A percentile compares a stretch with the other conserved stretches of the same genome.
These are phyloP conservation scores for Calvatia gigantea DNA, from an alignment of 768 basidiomycete species.

Conservation along the genomic window DNA sequence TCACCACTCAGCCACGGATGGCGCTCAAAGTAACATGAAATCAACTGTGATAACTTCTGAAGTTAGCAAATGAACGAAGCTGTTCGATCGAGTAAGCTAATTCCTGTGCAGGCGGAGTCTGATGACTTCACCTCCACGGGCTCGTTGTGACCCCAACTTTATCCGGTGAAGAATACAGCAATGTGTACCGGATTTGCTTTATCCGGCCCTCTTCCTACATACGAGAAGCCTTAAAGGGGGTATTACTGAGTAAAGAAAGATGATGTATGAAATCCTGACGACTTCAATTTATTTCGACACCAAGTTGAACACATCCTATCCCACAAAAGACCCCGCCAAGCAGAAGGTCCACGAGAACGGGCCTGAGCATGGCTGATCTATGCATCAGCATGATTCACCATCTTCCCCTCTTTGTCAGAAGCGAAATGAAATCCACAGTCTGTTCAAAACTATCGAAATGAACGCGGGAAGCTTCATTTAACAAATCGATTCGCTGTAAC, in stretches of 20 bases:
- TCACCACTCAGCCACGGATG: not conserved
- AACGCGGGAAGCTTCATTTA: conserved; percentile 4
- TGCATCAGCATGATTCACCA: not conserved
- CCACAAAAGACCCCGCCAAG: conserved; percentile 2
- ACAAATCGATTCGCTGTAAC: not conserved
- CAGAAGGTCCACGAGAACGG: not conserved
- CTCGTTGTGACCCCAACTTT: not conserved
- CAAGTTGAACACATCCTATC: not conserved
- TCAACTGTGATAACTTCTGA: not conserved
- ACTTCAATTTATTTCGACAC: not conserved
- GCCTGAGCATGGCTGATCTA: conserved; percentile 3
- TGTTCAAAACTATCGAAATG: conserved; percentile 2
- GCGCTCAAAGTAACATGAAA: not conserved
- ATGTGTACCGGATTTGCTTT: not conserved
- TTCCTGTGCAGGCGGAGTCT: conserved; percentile 6
- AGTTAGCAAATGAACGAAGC: not conserved
- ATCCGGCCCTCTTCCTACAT: conserved; percentile 1
- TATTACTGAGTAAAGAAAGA: conserved; percentile 5
- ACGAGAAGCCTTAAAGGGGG: not conserved
- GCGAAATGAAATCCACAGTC: conserved; percentile 3
- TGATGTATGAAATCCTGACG: not conserved
- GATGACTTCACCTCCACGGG: not conserved
- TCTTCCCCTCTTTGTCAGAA: not conserved
- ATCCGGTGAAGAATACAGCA: not conserved
- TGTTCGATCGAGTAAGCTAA: not conserved